These are phyloP conservation scores for Misopates orontium DNA, from an alignment of 257 asterid genomes.

Conservation along the genomic window DNA sequence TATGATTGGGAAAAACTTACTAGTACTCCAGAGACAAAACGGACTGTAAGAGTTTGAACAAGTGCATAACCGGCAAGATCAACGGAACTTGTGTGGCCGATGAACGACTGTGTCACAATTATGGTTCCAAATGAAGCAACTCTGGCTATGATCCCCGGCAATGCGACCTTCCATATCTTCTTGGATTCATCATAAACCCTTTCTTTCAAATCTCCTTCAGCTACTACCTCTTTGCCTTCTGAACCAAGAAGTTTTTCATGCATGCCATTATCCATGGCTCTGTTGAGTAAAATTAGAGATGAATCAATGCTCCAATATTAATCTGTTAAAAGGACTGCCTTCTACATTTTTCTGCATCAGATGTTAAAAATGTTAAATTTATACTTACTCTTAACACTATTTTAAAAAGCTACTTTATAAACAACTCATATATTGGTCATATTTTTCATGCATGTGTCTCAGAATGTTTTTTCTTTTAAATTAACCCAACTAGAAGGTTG, in stretches of 20 bases:
- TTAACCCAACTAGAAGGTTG: no score
- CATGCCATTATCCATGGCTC: not conserved
- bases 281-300: no score
- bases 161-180: slow-evolving; percentile 17
- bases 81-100: not conserved
- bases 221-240: not conserved
- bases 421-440: no score
- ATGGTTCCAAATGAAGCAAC: not conserved
- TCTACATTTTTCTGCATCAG: no score
- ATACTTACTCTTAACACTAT: no score
- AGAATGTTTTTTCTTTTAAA: no score
- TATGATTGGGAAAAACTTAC: not conserved
- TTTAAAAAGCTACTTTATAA: no score
- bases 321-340: no score
- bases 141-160: not conserved
- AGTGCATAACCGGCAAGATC: slow-evolving; percentile 13
- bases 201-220: not conserved
- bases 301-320: no score
- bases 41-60: not conserved
- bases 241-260: not conserved
- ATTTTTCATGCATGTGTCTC: no score
- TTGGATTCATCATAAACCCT: slow-evolving; percentile 9
- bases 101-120: slow-evolving; percentile 3
- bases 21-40: not conserved
- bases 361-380: no score